Percentiles rank a stretch among this genome's conserved stretches.
Conservation (phyloP, 2,329 filamentous ascomycete species). For the Macrophomina phaseolina region DNA sequence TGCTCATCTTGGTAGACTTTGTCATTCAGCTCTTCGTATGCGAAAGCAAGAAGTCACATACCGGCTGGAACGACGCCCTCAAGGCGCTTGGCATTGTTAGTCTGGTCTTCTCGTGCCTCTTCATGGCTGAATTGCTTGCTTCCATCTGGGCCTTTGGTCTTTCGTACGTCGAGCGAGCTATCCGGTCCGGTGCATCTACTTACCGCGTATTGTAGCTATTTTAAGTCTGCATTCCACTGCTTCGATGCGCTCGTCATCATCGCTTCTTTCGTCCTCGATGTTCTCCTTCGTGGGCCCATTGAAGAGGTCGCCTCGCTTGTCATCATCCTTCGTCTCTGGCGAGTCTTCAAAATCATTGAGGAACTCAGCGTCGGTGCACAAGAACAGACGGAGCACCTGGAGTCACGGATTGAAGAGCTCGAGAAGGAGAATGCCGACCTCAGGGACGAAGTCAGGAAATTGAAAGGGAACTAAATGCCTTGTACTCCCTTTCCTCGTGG, state of each 20-base stretch:
- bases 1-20: conserved; percentile 45
- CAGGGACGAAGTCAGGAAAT: conserved; percentile 42
- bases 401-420: conserved; percentile 58
- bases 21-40: conserved; percentile 57
- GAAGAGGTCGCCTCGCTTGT: conserved; percentile 71
- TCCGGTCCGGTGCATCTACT: not conserved
- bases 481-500: not conserved
- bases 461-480: conserved; percentile 26
- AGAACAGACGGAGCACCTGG: conserved; percentile 66
- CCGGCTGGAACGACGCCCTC: conserved; percentile 44
- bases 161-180: conserved; percentile 50
- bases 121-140: conserved; percentile 66
- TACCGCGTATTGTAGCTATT: conserved; percentile 34
- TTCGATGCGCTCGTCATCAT: conserved; percentile 70
- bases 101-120: conserved; percentile 67
- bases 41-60: conserved; percentile 43
- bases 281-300: conserved; percentile 63
- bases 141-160: conserved; percentile 67
- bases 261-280: conserved; percentile 65
- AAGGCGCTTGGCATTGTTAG: conserved; percentile 58
- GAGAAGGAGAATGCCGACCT: conserved; percentile 57
- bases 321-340: conserved; percentile 69
- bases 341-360: conserved; percentile 73
- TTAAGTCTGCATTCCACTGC: conserved; percentile 60
- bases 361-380: conserved; percentile 68